Base-by-base conservation (phyloP, 176 grass and related monocot species). In the Oropetium thomaeum region DNA sequence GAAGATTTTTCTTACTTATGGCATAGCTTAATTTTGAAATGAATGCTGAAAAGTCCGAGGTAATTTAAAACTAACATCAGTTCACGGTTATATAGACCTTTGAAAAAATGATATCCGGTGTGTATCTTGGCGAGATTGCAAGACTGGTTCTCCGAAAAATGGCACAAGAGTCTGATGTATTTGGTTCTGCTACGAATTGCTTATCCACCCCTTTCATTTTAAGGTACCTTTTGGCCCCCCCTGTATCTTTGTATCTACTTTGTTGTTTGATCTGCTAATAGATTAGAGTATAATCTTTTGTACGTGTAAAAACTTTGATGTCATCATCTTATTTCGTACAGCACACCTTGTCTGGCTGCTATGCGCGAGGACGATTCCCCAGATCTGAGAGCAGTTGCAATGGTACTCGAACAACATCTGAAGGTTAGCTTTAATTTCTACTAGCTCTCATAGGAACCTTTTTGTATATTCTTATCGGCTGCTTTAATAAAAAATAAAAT, bases 101-200 rank as follows among this genome's bases (percentile, higher is more conserved):
- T 80, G 91, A 92, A 49, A 97, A 97, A 89, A 83, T 97, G 88
- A 93, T 93, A 67, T 93, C 94, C 5, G 90, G 85, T 71, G 84
- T 93, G 78, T 97, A 97, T 83, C 77, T 97, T 62, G 86, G 94
- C 49, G 94, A 97, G 81, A 89, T 97, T 87, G 80, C 81, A 67
- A 89, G 90, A 86, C 74, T 81, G 77, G 90, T 97, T 63, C 52
- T 97, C 70, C 70, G 44, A 42, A 91, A 72, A 77, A 85, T 87
- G 60, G 86, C 83, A 20, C 65, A 89, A 28, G 90, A 83, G 31
- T 89, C 84, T 29, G 86, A 83, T 57, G 79, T 91, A 67, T 93
- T 97, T 80, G 86, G 86, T 79, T 60, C 75, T 62, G 45, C 42
- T 34, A 14, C 43, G 28, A 27, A 82, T 73, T 76, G 59, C 71